Evolutionary conservation across 2,329 filamentous ascomycete genomes (phyloP).

Genomic region (Cladophialophora bantiana): DNA sequence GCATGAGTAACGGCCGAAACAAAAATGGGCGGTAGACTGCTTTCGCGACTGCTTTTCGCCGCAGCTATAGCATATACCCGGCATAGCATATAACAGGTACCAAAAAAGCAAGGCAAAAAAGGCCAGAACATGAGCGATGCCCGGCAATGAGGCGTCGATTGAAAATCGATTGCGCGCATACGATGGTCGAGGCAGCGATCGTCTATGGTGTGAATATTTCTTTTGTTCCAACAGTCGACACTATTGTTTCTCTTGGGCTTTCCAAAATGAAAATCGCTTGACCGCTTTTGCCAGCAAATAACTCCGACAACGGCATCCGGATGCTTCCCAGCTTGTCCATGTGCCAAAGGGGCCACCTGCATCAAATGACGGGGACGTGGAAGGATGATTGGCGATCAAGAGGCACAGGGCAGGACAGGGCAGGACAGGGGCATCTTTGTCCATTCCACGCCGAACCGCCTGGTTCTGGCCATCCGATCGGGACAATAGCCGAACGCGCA

Average conservation of each 20-base stretch:
- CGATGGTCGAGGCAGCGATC: too few species aligned
- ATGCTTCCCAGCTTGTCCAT: neutral
- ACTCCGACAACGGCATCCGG: neutral
- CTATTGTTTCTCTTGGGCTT: neutral
- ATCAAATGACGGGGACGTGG: conserved; percentile 5
- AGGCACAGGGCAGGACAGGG: neutral
- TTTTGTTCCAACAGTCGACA: neutral
- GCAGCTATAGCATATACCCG: neutral
- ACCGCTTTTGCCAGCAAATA: conserved; percentile 16
- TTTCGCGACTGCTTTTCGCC: neutral
- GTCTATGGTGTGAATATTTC: neutral
- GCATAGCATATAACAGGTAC: conserved; percentile 2
- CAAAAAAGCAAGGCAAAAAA: neutral
- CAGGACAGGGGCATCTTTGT: neutral
- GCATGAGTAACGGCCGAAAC: neutral
- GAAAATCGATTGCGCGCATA: neutral
- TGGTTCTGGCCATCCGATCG: conserved; percentile 3
- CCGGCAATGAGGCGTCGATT: neutral
- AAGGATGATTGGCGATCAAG: conserved; percentile 18
- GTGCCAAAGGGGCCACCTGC: conserved; percentile 11
- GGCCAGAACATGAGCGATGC: neutral
- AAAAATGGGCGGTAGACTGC: conserved; percentile 26
- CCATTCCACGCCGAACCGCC: neutral
- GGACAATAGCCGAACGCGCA: conserved; percentile 9
- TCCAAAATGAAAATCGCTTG: neutral